Evolutionary conservation across 2,329 filamentous ascomycete genomes (phyloP).

Genomic region (Fusarium sp.): DNA sequence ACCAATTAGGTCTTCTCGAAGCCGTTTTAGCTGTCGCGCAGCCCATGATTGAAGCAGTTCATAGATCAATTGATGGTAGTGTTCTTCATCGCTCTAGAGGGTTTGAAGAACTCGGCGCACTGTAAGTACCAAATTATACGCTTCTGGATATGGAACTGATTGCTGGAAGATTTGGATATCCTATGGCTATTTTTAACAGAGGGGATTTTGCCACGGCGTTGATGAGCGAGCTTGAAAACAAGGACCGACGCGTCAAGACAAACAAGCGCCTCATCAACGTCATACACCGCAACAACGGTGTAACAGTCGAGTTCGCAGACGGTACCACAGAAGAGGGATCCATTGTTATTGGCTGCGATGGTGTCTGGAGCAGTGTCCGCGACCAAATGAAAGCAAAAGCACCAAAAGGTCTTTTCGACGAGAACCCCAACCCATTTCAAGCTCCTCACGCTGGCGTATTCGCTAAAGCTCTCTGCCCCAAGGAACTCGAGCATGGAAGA

Average conservation of each 20-base stretch:
- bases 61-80: slow-evolving; percentile 1
- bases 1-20: slow-evolving; percentile 12
- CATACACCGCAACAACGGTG: neutral
- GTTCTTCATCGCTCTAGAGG: neutral
- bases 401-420: slow-evolving; percentile 16
- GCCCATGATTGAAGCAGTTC: slow-evolving; percentile 3
- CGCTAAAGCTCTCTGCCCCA: neutral
- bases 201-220: slow-evolving; percentile 6
- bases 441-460: slow-evolving; percentile 6
- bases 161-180: neutral
- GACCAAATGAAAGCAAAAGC: slow-evolving; percentile 11
- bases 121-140: accelerated
- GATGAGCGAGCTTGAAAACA: neutral
- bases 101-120: neutral
- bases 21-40: neutral
- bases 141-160: accelerated
- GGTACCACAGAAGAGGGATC: slow-evolving; percentile 12
- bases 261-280: slow-evolving; percentile 17
- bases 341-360: neutral
- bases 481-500: neutral
- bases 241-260: slow-evolving; percentile 1
- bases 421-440: slow-evolving; percentile 6
- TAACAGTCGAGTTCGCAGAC: slow-evolving; percentile 11
- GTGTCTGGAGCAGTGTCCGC: slow-evolving; percentile 15
- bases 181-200: slow-evolving; percentile 19